phyloP scores from a whole-genome alignment of 306 rosid genomes.

The Cicer cuneatum region DNA sequence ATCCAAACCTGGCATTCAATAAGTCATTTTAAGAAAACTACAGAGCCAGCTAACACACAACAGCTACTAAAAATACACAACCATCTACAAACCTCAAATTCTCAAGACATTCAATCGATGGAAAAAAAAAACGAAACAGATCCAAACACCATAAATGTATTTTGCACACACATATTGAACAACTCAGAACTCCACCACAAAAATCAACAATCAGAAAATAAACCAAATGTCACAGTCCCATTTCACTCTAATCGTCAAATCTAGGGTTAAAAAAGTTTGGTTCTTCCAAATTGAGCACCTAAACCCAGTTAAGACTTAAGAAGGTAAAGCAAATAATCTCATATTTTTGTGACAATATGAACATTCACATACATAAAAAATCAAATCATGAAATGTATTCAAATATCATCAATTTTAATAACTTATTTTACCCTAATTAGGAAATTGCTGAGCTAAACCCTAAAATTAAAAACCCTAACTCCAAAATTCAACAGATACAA shows the following conservation, averaged over 20 bases:
- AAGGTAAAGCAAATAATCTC: neutral
- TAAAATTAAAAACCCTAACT: constrained; percentile 16
- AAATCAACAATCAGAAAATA: neutral
- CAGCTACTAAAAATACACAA: neutral
- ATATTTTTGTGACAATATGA: neutral
- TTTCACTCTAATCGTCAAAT: neutral
- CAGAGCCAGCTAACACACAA: neutral
- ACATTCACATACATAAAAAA: neutral
- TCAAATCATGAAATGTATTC: neutral
- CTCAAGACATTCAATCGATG: constrained; percentile 16
- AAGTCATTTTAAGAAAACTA: constrained; percentile 1
- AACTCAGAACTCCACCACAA: neutral
- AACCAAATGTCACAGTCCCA: neutral
- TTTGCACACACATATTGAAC: neutral
- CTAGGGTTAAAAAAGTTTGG: neutral
- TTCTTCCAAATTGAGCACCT: neutral
- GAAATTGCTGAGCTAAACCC: neutral
- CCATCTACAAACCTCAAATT: neutral
- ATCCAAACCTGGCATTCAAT: neutral
- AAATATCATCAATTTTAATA: too few relatives aligned
- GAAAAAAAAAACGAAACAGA: neutral
- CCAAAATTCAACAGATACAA: neutral
- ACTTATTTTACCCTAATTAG: neutral
- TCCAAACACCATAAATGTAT: constrained; percentile 1
- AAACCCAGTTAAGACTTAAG: neutral